These are phyloP conservation scores for Kluyveromyces aestuarii DNA, from an alignment of 805 yeast species.

Conservation along the genomic window DNA sequence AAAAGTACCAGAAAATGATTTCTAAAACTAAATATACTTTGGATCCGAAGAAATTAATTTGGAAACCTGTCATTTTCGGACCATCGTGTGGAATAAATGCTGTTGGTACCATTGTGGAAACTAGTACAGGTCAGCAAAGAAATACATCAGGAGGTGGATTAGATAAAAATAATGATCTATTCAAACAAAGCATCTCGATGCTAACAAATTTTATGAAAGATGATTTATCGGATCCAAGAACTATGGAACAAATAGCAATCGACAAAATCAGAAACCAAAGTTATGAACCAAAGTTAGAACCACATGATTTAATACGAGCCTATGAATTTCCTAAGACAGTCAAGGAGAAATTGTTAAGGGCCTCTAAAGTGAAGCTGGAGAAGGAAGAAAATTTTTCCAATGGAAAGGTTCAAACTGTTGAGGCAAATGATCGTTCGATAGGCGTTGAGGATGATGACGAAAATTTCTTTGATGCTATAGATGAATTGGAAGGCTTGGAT, in stretches of 20 bases:
- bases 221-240: constrained; percentile 55
- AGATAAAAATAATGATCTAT: constrained; percentile 22
- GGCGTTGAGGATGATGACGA: neutral
- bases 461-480: neutral
- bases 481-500: constrained; percentile 8
- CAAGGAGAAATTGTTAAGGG: neutral
- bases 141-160: constrained; percentile 5
- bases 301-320: neutral
- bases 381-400: neutral
- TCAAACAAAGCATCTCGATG: constrained; percentile 41
- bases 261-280: constrained; percentile 34
- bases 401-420: no score
- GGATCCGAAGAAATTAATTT: constrained; percentile 47
- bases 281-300: neutral
- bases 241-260: constrained; percentile 47
- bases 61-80: constrained; percentile 81
- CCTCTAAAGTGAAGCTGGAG: neutral
- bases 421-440: neutral
- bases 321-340: neutral
- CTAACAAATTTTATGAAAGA: constrained; percentile 55
- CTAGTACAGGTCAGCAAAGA: constrained; percentile 13
- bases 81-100: constrained; percentile 77
- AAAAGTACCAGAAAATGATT: constrained; percentile 43
- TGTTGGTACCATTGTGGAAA: constrained; percentile 27
- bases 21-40: constrained; percentile 42